phyloP scores from a whole-genome alignment of 1,139 yeast species.

The Pneumocystis wakefieldiae region DNA sequence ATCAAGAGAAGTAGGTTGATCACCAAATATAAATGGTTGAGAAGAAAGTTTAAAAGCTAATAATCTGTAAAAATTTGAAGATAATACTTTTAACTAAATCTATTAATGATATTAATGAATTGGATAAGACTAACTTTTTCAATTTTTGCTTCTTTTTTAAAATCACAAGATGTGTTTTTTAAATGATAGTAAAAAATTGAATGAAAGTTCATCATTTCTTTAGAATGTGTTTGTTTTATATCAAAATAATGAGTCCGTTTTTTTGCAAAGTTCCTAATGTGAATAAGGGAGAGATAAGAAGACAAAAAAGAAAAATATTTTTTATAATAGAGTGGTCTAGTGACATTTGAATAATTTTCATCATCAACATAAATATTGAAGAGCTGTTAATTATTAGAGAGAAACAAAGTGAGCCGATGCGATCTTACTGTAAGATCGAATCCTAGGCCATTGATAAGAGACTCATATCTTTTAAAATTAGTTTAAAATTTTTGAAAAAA shows the following conservation, averaged over 20 bases:
- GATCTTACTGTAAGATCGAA: neutral
- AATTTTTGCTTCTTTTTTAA: neutral
- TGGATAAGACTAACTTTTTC: neutral
- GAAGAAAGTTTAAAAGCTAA: neutral
- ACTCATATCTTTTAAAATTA: neutral
- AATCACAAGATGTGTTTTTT: neutral
- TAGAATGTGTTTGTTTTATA: neutral
- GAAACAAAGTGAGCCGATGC: neutral
- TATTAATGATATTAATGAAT: neutral
- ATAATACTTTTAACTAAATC: neutral
- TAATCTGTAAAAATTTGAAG: neutral
- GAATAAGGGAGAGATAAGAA: neutral
- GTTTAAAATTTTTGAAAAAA: neutral
- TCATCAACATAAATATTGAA: neutral
- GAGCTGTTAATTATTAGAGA: neutral
- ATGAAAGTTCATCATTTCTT: neutral
- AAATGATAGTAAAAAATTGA: neutral
- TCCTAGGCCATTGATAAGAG: neutral
- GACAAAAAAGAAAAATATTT: neutral
- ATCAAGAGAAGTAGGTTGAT: conserved; percentile 7
- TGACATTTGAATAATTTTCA: neutral
- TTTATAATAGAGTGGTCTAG: neutral
- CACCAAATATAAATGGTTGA: conserved; percentile 7
- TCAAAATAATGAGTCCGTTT: neutral
- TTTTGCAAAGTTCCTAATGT: neutral